Evolutionary conservation across 2,329 filamentous ascomycete genomes (phyloP), one percentile per base, ranked within the genome.

Genomic region (Fusarium tanahbumbuense): DNA sequence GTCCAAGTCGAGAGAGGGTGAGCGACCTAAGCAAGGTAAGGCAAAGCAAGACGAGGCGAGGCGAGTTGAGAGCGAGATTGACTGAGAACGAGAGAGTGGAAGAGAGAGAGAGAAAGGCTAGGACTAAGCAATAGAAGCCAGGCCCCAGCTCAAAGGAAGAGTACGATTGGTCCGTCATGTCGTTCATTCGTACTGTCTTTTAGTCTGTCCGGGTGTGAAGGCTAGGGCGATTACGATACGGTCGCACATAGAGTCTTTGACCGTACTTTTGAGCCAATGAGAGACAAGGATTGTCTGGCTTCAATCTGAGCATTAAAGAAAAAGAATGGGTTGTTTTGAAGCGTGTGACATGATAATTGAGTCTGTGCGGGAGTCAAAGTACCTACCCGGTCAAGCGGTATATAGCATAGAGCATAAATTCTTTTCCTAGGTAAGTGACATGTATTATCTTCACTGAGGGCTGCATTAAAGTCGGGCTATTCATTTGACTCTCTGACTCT

Each of bases 111-210:
- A 66, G n/a, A n/a, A 46, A 57, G 23, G 40, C 30, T 30, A 48
- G 22, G 27, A 44, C 30, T 25, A 54, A 30, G 27, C 62, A 66
- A 56, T 49, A 32, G 32, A 42, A 52, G 45, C 62, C 59, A 65
- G 60, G 54, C 62, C 66, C 66, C 42, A 45, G 47, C 34, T 48
- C 40, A 4, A 53, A 47, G 20, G 28, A 30, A 23, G 8, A 37
- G 27, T 27, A 44, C 71, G 60, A 75, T 74, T 75, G 82, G 70
- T 60, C 30, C 37, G 37, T 47, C n/a, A 30, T 12, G 22, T 44
- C 15, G n/a, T 50, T 46, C 41, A 37, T 64, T 68, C 68, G 52
- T 69, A 61, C 68, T 71, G 65, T 71, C 49, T 67, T 64, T 70
- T 64, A 61, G 67, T 55, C 30, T 23, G 49, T 34, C 45, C 44